Evolutionary conservation across 2,329 filamentous ascomycete genomes (phyloP).

Genomic region (Cladophialophora immunda): DNA sequence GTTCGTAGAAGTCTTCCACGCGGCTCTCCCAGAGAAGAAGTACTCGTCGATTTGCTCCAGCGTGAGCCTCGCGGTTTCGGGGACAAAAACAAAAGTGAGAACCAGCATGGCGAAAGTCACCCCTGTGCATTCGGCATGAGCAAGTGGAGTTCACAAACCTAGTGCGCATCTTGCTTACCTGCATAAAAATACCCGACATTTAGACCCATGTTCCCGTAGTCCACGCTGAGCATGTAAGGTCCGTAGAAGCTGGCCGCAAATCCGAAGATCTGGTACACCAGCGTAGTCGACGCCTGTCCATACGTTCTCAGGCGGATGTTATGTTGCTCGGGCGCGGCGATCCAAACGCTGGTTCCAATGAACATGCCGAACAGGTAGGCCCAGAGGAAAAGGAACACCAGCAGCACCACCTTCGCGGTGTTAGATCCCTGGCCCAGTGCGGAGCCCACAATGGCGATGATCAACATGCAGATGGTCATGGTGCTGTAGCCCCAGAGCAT

Average conservation of each 20-base stretch:
- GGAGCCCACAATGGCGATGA: slow-evolving; percentile 39
- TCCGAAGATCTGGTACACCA: slow-evolving; percentile 41
- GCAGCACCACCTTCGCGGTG: slow-evolving; percentile 39
- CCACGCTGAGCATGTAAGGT: slow-evolving; percentile 41
- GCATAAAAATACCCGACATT: slow-evolving; percentile 46
- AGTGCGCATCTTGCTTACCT: slow-evolving; percentile 11
- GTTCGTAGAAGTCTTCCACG: too few species aligned
- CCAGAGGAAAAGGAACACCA: slow-evolving; percentile 43
- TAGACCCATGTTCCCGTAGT: slow-evolving; percentile 43
- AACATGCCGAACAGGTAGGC: slow-evolving; percentile 43
- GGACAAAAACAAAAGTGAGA: too few species aligned
- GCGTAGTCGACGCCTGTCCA: slow-evolving; percentile 42
- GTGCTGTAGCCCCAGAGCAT: slow-evolving; percentile 39
- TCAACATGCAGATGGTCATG: slow-evolving; percentile 42
- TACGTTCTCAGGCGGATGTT: slow-evolving; percentile 43
- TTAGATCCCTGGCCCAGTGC: slow-evolving; percentile 33
- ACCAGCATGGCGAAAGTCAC: slow-evolving; percentile 26
- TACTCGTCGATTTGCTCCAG: too few species aligned
- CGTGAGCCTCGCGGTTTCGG: too few species aligned
- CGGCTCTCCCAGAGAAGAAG: too few species aligned
- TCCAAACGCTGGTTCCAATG: slow-evolving; percentile 39
- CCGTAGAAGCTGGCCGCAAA: slow-evolving; percentile 43
- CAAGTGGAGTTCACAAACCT: neutral
- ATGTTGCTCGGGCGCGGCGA: slow-evolving; percentile 44
- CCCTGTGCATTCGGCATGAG: slow-evolving; percentile 1